Percentiles rank a stretch among this genome's conserved stretches.
These are phyloP conservation scores for Paracorniculantispora psalliotae DNA, from an alignment of 2,329 filamentous ascomycete species.

Conservation along the genomic window DNA sequence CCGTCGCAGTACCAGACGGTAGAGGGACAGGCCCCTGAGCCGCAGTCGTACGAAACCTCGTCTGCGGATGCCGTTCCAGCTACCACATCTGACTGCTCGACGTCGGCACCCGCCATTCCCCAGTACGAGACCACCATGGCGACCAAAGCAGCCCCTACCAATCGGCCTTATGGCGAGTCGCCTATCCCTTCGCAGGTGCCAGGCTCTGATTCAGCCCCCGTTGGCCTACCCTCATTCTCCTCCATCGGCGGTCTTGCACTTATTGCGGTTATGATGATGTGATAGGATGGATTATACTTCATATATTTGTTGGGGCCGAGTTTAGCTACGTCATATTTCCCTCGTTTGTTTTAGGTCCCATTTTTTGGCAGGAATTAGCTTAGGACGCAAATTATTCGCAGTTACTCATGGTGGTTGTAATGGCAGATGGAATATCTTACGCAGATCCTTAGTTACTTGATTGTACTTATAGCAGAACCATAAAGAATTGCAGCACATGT, in stretches of 20 bases:
- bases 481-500: slow-evolving; percentile 1
- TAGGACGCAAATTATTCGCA: slow-evolving; percentile 9
- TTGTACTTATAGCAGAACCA: slow-evolving; percentile 9
- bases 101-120: slow-evolving; percentile 11
- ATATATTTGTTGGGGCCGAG: slow-evolving; percentile 13
- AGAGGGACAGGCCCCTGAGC: slow-evolving; percentile 14
- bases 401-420: slow-evolving; percentile 9
- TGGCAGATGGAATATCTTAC: slow-evolving; percentile 6
- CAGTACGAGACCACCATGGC: slow-evolving; percentile 22
- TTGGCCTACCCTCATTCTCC: slow-evolving; percentile 19
- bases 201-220: slow-evolving; percentile 23
- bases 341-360: slow-evolving; percentile 16
- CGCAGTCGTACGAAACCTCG: slow-evolving; percentile 15
- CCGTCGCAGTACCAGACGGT: slow-evolving; percentile 11
- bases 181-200: slow-evolving; percentile 24
- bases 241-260: slow-evolving; percentile 23
- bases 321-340: slow-evolving; percentile 15
- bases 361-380: slow-evolving; percentile 16
- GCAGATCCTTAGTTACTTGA: slow-evolving; percentile 14
- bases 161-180: slow-evolving; percentile 18
- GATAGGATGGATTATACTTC: slow-evolving; percentile 2
- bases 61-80: slow-evolving; percentile 14
- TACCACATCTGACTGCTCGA: not conserved
- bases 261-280: slow-evolving; percentile 24
- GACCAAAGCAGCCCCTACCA: slow-evolving; percentile 19